These are phyloP conservation scores for Lachnum nothofagi DNA, from an alignment of 2,329 filamentous ascomycete species.

Conservation along the genomic window DNA sequence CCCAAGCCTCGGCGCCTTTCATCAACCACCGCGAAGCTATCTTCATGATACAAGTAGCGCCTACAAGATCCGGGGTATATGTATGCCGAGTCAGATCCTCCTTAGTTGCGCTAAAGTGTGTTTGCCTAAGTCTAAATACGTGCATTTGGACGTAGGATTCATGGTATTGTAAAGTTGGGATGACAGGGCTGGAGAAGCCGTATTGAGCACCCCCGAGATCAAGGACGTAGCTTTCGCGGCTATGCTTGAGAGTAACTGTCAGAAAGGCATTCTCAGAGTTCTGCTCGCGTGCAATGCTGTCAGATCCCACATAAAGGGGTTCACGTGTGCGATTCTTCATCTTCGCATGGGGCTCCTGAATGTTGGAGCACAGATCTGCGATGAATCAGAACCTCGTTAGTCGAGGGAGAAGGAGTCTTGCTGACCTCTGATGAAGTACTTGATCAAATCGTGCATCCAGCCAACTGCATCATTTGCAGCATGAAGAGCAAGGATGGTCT, in stretches of 20 bases:
- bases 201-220: constrained; percentile 3
- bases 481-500: constrained; percentile 1
- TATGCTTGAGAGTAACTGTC: not conserved
- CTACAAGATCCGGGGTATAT: not conserved
- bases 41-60: not conserved
- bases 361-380: not conserved
- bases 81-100: not conserved
- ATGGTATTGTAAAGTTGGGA: not conserved
- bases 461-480: constrained; percentile 5
- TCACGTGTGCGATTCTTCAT: not conserved
- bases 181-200: not conserved
- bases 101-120: not conserved
- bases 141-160: not conserved
- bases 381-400: not conserved
- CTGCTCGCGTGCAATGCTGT: not conserved
- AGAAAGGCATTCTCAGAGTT: not conserved
- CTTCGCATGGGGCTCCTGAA: not conserved
- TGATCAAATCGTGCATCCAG: constrained; percentile 10
- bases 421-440: constrained; percentile 4
- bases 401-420: not conserved
- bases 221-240: not conserved
- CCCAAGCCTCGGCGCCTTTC: not conserved
- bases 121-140: not conserved
- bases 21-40: not conserved
- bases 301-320: not conserved